phyloP scores from a whole-genome alignment of 2,329 filamentous ascomycete species.

The Akanthomyces uredinophilus region DNA sequence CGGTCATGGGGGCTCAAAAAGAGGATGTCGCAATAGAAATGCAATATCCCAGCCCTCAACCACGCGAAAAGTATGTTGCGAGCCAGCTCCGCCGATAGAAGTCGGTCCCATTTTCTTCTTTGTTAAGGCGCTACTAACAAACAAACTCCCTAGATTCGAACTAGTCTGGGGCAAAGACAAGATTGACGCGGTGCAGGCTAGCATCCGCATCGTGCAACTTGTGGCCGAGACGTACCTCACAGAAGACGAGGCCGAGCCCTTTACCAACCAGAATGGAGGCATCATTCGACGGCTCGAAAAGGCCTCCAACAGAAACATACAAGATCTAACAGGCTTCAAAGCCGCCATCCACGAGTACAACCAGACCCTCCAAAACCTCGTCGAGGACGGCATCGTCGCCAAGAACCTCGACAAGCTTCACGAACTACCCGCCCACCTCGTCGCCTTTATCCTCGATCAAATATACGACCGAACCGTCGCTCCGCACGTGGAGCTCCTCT shows the following conservation, averaged over 20 bases:
- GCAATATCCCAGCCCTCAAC: conserved; percentile 75
- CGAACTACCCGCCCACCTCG: conserved; percentile 64
- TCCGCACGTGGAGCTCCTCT: conserved; percentile 75
- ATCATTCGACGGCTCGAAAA: conserved; percentile 73
- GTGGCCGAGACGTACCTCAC: conserved; percentile 75
- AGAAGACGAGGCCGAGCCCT: conserved; percentile 58
- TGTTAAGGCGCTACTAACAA: conserved; percentile 11
- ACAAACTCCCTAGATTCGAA: conserved; percentile 38
- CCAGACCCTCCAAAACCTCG: conserved; percentile 56
- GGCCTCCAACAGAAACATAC: conserved; percentile 62
- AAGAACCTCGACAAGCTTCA: conserved; percentile 66
- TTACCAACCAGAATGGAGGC: conserved; percentile 68
- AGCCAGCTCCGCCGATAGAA: background rate
- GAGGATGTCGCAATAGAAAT: conserved; percentile 60
- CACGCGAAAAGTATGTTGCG: conserved; percentile 57
- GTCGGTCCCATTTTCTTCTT: background rate
- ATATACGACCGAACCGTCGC: conserved; percentile 91
- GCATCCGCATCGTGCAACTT: conserved; percentile 62
- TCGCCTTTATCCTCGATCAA: conserved; percentile 78
- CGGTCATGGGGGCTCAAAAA: conserved; percentile 42
- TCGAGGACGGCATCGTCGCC: conserved; percentile 66
- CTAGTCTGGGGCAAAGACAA: conserved; percentile 74
- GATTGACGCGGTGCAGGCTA: conserved; percentile 71
- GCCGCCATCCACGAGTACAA: conserved; percentile 75
- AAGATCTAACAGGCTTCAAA: conserved; percentile 63